Conservation (phyloP, 2,329 filamentous ascomycete species). For the Pseudocercospora vitis region DNA sequence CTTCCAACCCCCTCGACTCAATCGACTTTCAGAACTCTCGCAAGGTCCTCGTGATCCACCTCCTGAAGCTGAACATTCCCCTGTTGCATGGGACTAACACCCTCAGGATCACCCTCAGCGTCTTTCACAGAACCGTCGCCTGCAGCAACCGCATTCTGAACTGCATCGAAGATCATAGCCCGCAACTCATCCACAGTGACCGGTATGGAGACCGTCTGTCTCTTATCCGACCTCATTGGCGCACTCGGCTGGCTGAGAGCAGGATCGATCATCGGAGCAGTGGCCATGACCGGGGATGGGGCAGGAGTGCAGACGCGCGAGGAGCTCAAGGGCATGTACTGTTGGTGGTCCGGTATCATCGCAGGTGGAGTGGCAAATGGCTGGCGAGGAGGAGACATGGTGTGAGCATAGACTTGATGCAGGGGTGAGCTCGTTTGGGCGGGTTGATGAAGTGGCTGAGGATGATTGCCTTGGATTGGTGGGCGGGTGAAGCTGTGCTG, state of each 20-base stretch:
- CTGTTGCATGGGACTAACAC: neutral
- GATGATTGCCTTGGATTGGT: constrained; percentile 16
- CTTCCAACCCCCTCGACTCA: neutral
- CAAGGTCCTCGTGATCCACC: constrained; percentile 2
- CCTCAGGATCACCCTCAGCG: constrained; percentile 3
- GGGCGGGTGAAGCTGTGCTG: constrained; percentile 20
- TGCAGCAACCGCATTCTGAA: constrained; percentile 19
- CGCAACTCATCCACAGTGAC: constrained; percentile 27
- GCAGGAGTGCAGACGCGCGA: constrained; percentile 29
- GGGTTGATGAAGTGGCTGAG: constrained; percentile 18
- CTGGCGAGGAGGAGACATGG: neutral
- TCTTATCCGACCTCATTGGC: constrained; percentile 1
- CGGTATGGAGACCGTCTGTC: constrained; percentile 14
- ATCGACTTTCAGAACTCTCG: constrained; percentile 1
- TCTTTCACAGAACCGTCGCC: constrained; percentile 5
- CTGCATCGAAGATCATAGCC: constrained; percentile 25
- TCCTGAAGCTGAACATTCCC: neutral
- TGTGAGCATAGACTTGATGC: constrained; percentile 3
- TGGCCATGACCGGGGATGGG: constrained; percentile 13
- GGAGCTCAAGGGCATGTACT: constrained; percentile 14
- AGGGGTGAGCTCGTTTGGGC: constrained; percentile 26
- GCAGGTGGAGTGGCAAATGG: neutral
- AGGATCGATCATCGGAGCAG: constrained; percentile 21
- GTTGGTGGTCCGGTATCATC: constrained; percentile 13
- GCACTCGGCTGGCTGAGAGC: constrained; percentile 16